Base-by-base conservation (phyloP, 2,329 filamentous ascomycete species). In the Colletotrichum sublineola region DNA sequence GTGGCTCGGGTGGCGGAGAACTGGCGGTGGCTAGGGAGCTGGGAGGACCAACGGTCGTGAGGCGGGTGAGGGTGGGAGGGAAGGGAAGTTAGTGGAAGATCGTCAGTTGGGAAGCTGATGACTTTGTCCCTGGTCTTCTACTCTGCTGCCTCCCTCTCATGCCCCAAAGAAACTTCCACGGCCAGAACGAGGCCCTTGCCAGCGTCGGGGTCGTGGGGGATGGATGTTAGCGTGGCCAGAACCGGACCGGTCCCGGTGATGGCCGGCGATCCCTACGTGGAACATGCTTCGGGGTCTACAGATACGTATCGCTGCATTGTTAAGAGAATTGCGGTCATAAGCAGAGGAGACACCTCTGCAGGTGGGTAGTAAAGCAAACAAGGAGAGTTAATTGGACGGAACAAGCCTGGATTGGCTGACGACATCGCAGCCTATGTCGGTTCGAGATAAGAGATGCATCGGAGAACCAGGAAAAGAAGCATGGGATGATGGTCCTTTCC, bases 21-120 rank as follows among this genome's bases (percentile, higher is more conserved):
- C 58, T 92, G 88, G 85, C 87, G 91, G 78, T 93, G 91, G 90
- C 79, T 93, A 77, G 92, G 92, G 5, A 93, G 91, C 78, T 94
- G 92, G 91, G 84, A 86, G 76, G 82, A 81, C 73, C 76, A 77
- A 67, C 80, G 52, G 82, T 84, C 84, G 84, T 86, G 57, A 69
- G 36, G n/a, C n/a, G 42, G 18, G 18, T 24, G 33, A 11, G n/a
- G 18, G 29, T 38, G 50, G n/a, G 46, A 5, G 11, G 7, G 18
- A 24, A 24, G 24, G 24, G 24, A 24, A 24, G 33, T 20, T 20
- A 20, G 46, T 4, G n/a, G 4, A 48, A 33, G 20, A 38, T 36
- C 12, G 33, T 5, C n/a, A 14, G 36, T 11, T 14, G 36, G 18
- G 36, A 31, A 64, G 15, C 58, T 18, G 20, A 58, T 58, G 61